Evolutionary conservation across 2,329 filamentous ascomycete genomes (phyloP), one percentile per base, ranked within the genome.

Genomic region (Penicillium sp.): DNA sequence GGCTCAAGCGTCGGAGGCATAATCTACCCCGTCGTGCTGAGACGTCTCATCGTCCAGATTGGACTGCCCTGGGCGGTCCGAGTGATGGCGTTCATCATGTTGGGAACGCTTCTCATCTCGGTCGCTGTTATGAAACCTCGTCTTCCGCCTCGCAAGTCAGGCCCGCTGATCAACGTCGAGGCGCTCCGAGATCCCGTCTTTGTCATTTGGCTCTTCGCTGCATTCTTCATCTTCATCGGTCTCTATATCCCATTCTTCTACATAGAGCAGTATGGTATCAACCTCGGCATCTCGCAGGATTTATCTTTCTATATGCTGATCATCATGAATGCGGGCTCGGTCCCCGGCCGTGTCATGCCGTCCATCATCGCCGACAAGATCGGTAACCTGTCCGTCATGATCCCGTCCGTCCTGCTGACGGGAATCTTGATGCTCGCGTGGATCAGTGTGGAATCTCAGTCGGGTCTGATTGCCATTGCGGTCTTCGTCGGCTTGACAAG

Each of bases 1-100:
- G 78, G 79, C 0, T 70, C 64, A n/a, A 73, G 71, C 0, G 74
- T 74, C 1, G 75, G 76, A 6, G 79, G 80, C 0, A 69, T 82
- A 10, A 60, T 83, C 2, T 79, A 78, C 58, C 78, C 80, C 0
- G 68, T 75, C 21, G 73, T 82, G 36, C 72, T 79, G 8, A 45
- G 56, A 1, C 23, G 36, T 2, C 17, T 51, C 7, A 41, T 51
- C n/a, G 49, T 23, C 17, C 35, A 51, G 3, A 23, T 41, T 4
- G 49, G 49, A 17, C 6, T 51, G 7, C 36, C 36, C 15, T 51
- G 49, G 49, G 36, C 49, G 3, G 25, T 31, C n/a, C 36, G 49
- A 27, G 23, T 31, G 19, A 51, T 51, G 35, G 36, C 36, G 3
- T 51, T 51, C 5, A 51, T 51, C 38, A 51, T 51, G 49, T 12